These are phyloP conservation scores for Hanseniaspora jakobsenii DNA, from an alignment of 805 yeast genomes.

Conservation along the genomic window DNA sequence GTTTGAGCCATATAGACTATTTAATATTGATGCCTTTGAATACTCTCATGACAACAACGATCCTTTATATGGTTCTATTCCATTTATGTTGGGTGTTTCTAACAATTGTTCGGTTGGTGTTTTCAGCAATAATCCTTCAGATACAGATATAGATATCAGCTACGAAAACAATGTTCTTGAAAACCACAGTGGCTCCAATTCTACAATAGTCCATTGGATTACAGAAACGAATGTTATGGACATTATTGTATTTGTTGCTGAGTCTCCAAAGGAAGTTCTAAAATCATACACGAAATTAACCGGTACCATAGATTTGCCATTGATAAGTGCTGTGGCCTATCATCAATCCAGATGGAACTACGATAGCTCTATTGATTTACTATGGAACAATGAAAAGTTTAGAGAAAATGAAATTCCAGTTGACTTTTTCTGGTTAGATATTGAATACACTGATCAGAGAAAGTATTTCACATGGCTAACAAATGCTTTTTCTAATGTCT, in stretches of 20 bases:
- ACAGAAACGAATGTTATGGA: slow-evolving; percentile 83
- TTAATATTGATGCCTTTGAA: slow-evolving; percentile 90
- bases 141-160: slow-evolving; percentile 69
- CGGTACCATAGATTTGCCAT: slow-evolving; percentile 66
- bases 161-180: slow-evolving; percentile 26
- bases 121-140: slow-evolving; percentile 89
- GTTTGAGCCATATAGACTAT: slow-evolving; percentile 70
- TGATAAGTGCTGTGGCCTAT: slow-evolving; percentile 67
- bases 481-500: slow-evolving; percentile 62
- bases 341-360: slow-evolving; percentile 98
- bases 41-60: slow-evolving; percentile 69
- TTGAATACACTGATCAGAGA: slow-evolving; percentile 78
- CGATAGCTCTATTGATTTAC: slow-evolving; percentile 73
- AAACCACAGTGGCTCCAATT: too few species aligned
- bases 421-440: slow-evolving; percentile 89
- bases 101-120: slow-evolving; percentile 53
- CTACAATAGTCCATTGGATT: slow-evolving; percentile 87
- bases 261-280: slow-evolving; percentile 44
- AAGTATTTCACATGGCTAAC: slow-evolving; percentile 88
- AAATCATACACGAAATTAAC: slow-evolving; percentile 54
- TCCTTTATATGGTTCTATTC: slow-evolving; percentile 94
- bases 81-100: slow-evolving; percentile 64
- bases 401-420: slow-evolving; percentile 68
- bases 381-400: slow-evolving; percentile 56
- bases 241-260: slow-evolving; percentile 52